Evolutionary conservation across 176 grass and related monocot species (phyloP), one percentile per base, ranked within the genome.

Genomic region (Miscanthus lutarioriparius): DNA sequence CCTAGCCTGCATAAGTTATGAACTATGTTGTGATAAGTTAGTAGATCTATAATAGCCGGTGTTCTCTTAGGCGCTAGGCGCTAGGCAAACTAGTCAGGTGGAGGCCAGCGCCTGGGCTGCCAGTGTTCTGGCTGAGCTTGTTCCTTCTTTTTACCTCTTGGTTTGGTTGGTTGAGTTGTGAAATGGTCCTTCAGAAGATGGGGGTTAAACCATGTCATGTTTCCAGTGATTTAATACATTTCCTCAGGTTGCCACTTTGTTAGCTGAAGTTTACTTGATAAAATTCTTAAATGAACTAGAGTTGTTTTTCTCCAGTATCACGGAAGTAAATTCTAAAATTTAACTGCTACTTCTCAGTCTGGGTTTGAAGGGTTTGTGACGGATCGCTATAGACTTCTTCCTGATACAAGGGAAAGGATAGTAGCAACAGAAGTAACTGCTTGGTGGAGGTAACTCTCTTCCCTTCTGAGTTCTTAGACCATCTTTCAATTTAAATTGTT

Each of bases 301-400:
- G 16, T 40, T 5, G 30, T 86, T 86, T 56, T 56, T 54, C 10
- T 82, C 23, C 61, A 59, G 7, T 58, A 43, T 67, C 10, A 38
- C 45, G 45, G 35, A 80, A 56, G 30, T 49, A 82, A 54, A 61
- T 49, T 10, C 80, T 86, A 38, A 83, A 58, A 23, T 30, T 36
- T 74, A 3, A 51, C 48, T 19, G 23, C 56, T 49, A 35, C 28
- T 58, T 87, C 49, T 77, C 89, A 95, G 96, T 98, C 96, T 66
- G 96, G 96, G 41, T 98, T 98, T 89, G 91, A 95, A 94, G 86
- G 89, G 41, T 98, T 98, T 83, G 89, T 94, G 43, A 98, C 87
- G 56, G 96, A 98, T 84, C 72, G 45, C 23, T 98, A 90, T 79
- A 98, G 87, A 3, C 73, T 98, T 91, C 93, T 98, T 75, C 93